Base-by-base conservation (phyloP, 306 rosid genomes). In the Begonia masoniana region DNA sequence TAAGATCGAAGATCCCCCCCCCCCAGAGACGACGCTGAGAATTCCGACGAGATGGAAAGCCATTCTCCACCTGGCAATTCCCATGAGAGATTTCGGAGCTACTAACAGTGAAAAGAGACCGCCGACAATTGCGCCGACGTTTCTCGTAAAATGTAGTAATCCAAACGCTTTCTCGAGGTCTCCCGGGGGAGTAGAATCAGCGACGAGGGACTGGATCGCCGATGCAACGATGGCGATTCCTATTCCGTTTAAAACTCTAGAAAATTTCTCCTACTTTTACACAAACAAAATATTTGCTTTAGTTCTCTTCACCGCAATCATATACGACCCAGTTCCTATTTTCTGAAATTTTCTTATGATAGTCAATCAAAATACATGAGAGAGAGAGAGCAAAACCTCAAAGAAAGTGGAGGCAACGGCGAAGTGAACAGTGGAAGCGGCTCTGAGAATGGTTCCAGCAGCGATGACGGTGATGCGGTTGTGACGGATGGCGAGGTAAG, bases 171-270 rank as follows among this genome's bases (percentile, higher is more conserved):
- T 19, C 0, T 95, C 97, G 1, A 84, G 88, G 61, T 82, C 85
- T 74, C 63, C 60, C 7, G 84, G 91, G 14, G 77, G 72, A 10
- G 89, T 82, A n/a, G 94, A 82, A 47, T 88, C 97, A 6, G 93
- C 97, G 36, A 84, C 81, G 0, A 84, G 74, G 15, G 97, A 88
- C 52, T 65, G 86, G 55, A 88, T 80, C 41, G 97, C 89, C 13
- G 95, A 95, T 55, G 46, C 56, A 12, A 85, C 94, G 49, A 88
- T 80, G 67, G 94, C 97, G 0, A 88, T 84, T 54, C 97, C 97
- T 15, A 88, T 80, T 54, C 97, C 97, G 46, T 85, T 88, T 58
- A 85, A 78, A 10, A 87, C 97, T 78, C 95, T 82, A 26, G 95
- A 88, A 63, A 88, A 62, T 50, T 93, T 95, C 50, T 85, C 94